Evolutionary conservation across 495 filamentous ascomycete genomes (phyloP), one percentile per base, ranked within the genome.

Genomic region (Talaromyces thailandensis): DNA sequence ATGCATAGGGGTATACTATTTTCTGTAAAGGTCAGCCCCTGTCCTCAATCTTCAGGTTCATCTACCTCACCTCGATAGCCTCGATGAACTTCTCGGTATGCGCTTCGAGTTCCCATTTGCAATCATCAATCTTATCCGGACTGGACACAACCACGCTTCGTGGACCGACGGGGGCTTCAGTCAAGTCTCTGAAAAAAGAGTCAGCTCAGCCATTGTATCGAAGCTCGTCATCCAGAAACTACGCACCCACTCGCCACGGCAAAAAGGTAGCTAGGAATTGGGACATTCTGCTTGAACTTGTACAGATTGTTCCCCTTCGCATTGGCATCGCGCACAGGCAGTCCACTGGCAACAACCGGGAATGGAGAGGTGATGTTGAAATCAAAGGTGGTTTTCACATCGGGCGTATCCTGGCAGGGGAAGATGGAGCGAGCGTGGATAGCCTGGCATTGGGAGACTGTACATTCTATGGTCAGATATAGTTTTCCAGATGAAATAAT

Each of bases 381-480:
- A 60, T 87, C 82, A 74, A 92, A 90, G 4, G 91, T 93, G 48
- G 87, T 89, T 75, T 98, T 98, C 63, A 97, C 86, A 70, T 95
- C 91, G 25, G 93, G 93, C 0, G 94, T 97, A 73, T 98, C 93
- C 78, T 98, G 93, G 73, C 92, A 97, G 12, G 94, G 94, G 73
- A 96, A 96, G 60, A 97, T 81, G 24, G 91, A 96, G 56, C 93
- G 84, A 26, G 89, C 90, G 67, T 97, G 90, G 66, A 98, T 98
- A 43, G 93, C 92, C 77, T 98, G 93, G 73, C 92, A 96, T 83
- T 98, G 93, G 40, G 90, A 93, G 80, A 96, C 82, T 86, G 59
- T 8, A 50, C 43, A 8, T 35, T 14, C 25, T 9, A 21, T 48
- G 43, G 9, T 48, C 21, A 48, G 43, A 21, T 4, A n/a, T 43